Percentiles rank a stretch among this genome's conserved stretches.
phyloP scores from a whole-genome alignment of 2,329 filamentous ascomycete genomes.

The Pseudogymnoascus destructans region DNA sequence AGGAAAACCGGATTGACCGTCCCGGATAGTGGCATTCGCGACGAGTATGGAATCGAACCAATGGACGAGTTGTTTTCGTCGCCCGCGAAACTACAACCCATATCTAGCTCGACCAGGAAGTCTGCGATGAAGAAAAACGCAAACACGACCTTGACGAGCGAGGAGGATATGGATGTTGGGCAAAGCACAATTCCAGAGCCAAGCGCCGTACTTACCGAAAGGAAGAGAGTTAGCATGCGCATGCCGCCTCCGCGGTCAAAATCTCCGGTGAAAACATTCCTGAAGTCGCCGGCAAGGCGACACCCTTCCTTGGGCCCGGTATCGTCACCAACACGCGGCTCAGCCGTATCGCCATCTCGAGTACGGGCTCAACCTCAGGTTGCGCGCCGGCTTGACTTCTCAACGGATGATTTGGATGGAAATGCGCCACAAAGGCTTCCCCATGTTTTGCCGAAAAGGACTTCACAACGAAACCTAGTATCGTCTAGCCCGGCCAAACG shows the following conservation, averaged over 20 bases:
- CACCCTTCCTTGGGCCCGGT: conserved; percentile 23
- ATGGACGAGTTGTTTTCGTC: conserved; percentile 83
- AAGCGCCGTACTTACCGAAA: conserved; percentile 31
- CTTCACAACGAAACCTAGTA: conserved; percentile 16
- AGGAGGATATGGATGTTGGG: conserved; percentile 49
- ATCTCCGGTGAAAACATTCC: conserved; percentile 26
- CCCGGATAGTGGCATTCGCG: conserved; percentile 64
- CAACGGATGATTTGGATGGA: conserved; percentile 17
- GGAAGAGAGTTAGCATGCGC: conserved; percentile 20
- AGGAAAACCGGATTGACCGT: conserved; percentile 86
- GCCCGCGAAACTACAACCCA: conserved; percentile 48
- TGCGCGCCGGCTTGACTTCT: conserved; percentile 25
- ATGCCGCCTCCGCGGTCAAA: conserved; percentile 25
- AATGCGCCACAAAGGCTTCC: conserved; percentile 8
- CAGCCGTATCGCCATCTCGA: conserved; percentile 19
- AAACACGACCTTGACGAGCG: conserved; percentile 36
- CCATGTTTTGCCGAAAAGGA: conserved; percentile 1
- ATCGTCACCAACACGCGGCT: conserved; percentile 23
- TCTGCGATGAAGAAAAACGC: conserved; percentile 14
- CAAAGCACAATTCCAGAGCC: conserved; percentile 43
- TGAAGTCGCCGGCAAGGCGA: conserved; percentile 26
- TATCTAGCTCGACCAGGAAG: background rate
- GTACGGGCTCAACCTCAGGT: conserved; percentile 19
- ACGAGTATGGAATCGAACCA: conserved; percentile 85
- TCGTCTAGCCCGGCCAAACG: background rate